Percentiles rank a stretch among this genome's conserved stretches.
Conservation (phyloP, 176 grass and related monocot genomes). For the Avena atlantica region DNA sequence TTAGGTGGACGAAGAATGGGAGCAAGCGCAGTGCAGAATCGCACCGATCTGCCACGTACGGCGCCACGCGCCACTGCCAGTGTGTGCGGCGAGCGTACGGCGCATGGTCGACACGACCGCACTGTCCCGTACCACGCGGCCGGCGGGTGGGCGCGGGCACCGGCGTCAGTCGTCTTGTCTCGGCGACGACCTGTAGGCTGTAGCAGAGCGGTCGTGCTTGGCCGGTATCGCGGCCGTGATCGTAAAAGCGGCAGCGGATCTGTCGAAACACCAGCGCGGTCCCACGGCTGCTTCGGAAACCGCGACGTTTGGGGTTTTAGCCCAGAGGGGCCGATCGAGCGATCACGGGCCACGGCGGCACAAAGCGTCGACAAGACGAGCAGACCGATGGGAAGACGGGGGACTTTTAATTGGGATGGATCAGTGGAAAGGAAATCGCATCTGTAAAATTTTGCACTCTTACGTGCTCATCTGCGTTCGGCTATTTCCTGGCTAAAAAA, state of each 20-base stretch:
- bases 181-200: conserved; percentile 16
- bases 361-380: background rate
- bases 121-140: background rate
- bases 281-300: background rate
- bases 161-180: background rate
- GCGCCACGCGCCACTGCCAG: background rate
- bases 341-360: conserved; percentile 32
- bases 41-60: background rate
- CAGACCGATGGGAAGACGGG: background rate
- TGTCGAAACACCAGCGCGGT: background rate
- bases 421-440: background rate
- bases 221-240: conserved; percentile 24
- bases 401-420: background rate
- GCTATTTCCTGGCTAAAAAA: no score
- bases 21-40: background rate
- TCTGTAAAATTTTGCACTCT: background rate
- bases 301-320: conserved; percentile 24
- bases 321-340: background rate
- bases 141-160: conserved; percentile 8
- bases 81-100: background rate
- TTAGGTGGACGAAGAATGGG: conserved; percentile 18
- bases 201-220: conserved; percentile 32
- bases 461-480: no score
- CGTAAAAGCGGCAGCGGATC: conserved; percentile 24
- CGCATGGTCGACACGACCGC: background rate